phyloP scores from a whole-genome alignment of 2,329 filamentous ascomycete genomes.

The Ceratocystis papillata region DNA sequence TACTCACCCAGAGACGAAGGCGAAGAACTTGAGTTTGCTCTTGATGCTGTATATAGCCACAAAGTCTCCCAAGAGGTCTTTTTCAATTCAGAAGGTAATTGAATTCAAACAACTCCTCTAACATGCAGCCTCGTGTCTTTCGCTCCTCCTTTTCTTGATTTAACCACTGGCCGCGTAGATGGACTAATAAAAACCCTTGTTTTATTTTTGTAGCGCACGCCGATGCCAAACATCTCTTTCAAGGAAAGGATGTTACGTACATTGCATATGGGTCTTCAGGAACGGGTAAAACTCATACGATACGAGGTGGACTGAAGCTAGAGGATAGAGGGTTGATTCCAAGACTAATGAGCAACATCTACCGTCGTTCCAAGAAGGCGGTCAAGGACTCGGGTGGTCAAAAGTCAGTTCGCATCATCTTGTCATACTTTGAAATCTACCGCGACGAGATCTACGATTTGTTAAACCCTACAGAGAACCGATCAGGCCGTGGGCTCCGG shows the following conservation, averaged over 20 bases:
- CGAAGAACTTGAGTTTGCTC: constrained; percentile 88
- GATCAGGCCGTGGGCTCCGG: constrained; percentile 67
- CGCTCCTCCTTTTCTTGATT: neutral
- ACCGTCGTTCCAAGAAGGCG: constrained; percentile 73
- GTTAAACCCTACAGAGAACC: constrained; percentile 77
- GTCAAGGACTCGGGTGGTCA: constrained; percentile 63
- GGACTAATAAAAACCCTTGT: neutral
- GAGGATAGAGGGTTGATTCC: constrained; percentile 83
- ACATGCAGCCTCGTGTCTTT: neutral
- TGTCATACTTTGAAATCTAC: constrained; percentile 95
- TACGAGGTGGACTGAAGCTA: constrained; percentile 80
- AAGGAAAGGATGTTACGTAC: constrained; percentile 75
- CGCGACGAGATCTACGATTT: constrained; percentile 92
- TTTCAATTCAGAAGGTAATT: constrained; percentile 75
- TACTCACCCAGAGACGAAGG: constrained; percentile 86
- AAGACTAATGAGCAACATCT: constrained; percentile 72
- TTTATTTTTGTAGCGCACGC: constrained; percentile 55
- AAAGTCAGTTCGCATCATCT: constrained; percentile 59
- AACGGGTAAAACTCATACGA: constrained; percentile 90
- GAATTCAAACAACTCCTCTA: constrained; percentile 21
- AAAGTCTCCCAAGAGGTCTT: constrained; percentile 71
- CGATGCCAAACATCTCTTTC: constrained; percentile 83
- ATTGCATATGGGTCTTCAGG: constrained; percentile 92
- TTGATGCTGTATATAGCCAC: constrained; percentile 84
- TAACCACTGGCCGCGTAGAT: neutral